Evolutionary conservation across 768 basidiomycete genomes (phyloP), one percentile per base, ranked within the genome.

Genomic region (Termitomyces eurrhizus): DNA sequence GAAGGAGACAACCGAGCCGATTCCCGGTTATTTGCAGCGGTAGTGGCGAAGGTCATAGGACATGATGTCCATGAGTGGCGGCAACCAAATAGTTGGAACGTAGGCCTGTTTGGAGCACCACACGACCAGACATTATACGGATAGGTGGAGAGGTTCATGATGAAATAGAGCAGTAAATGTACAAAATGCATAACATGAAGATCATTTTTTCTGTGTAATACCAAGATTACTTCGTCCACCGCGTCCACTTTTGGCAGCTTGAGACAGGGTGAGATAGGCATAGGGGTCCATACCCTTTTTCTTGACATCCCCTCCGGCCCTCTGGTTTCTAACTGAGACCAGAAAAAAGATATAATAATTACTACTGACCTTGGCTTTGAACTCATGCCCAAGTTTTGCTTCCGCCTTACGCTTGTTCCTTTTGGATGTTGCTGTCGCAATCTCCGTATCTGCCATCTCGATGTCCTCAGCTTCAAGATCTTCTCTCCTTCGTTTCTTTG

Each of bases 281-380:
- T 93, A 98, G 4, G 97, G 97, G 70, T 97, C 95, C 56, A 93
- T 73, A 16, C 89, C 89, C 45, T 85, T 83, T 71, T 85, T 91
- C 74, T 93, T 95, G 72, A 97, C 79, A 70, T 98, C 97, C 8
- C 97, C 97, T 36, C 92, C 92, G 26, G 95, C 97, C 77, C 87
- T 92, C 96, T 98, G 73, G 56, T 63, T 45, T 39, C 44, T 44
- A 57, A n/a, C 6, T 57, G 50, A 65, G 51, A 57, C 67, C 42
- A 67, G 29, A 36, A 56, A 56, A 14, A 29, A 29, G 24, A 26
- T 32, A 46, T 61, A 61, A 35, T 52, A 11, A 24, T 42, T 14
- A 58, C 12, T 61, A 73, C 86, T 58, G 65, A 93, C 95, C 87
- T 95, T 98, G 35, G 97, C 93, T 72, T 90, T 95, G 81, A 97